Evolutionary conservation across 345 rosid genomes (phyloP), one percentile per base, ranked within the genome.

Genomic region (Theobroma cacao): DNA sequence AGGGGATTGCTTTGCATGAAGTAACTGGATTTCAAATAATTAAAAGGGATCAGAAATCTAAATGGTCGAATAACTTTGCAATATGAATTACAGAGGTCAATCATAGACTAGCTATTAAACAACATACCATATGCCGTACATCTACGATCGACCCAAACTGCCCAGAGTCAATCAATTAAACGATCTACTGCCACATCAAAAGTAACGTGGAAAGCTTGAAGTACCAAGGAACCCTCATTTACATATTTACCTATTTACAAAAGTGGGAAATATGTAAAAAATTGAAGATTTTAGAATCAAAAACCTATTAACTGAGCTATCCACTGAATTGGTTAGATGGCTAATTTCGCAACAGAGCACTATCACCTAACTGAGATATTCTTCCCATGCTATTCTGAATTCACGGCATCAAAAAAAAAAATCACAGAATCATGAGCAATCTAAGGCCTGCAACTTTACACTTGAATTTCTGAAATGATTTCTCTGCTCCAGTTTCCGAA

Each of bases 241-340:
- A 83, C 84, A 81, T 77, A 74, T 77, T 77, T 79, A 72, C 62
- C 63, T 75, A 88, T 87, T 75, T 85, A 85, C 85, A 87, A 5
- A 66, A 72, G 61, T 43, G 56, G 68, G 60, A 74, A 64, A 62
- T 78, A 66, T 50, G 72, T 15, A 13, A 34, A 70, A 75, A 48
- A 41, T 24, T 38, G 17, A 47, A 71, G 55, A 50, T 67, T 66
- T 7, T 8, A 62, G 56, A 48, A 65, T 31, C 3, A 28, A 26
- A 20, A 77, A 71, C 33, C 56, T 68, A 60, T 61, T 28, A n/a
- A 52, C 45, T 33, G 31, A 72, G 75, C 75, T 80, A 83, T 80
- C 74, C 65, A 75, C 70, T 77, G 85, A 83, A 80, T 76, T 59
- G 80, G 85, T 81, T 80, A 81, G 82, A 79, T 76, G 60, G 75